phyloP scores from a whole-genome alignment of 257 asterid species.

The Capsicum chinense region DNA sequence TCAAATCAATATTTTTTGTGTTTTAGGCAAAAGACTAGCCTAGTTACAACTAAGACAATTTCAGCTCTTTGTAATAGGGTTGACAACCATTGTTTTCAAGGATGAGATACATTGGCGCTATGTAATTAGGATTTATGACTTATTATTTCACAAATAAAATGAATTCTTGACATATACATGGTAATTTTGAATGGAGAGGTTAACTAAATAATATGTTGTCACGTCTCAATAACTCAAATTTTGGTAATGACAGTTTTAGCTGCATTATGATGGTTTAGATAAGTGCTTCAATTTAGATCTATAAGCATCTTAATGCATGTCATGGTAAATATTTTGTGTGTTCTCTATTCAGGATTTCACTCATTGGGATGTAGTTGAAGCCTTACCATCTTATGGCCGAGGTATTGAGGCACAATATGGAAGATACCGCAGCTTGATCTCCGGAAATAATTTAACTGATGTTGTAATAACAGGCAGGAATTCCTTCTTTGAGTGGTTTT shows the following conservation, averaged over 20 bases:
- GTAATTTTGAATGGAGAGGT: neutral
- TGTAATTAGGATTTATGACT: neutral
- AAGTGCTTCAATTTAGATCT: constrained; percentile 4
- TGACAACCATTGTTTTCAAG: neutral
- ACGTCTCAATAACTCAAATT: neutral
- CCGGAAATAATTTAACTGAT: constrained; percentile 48
- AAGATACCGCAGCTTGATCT: constrained; percentile 54
- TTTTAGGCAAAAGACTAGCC: neutral
- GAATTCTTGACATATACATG: constrained; percentile 2
- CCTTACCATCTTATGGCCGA: constrained; percentile 58
- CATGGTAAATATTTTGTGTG: neutral
- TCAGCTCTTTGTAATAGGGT: neutral
- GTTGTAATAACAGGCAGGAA: constrained; percentile 56
- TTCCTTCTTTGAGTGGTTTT: neutral
- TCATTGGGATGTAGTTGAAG: constrained; percentile 50
- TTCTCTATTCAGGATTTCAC: constrained; percentile 38
- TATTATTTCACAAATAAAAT: constrained; percentile 21
- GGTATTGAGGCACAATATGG: constrained; percentile 48
- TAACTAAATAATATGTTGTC: neutral
- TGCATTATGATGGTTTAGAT: neutral
- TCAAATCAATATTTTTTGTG: neutral
- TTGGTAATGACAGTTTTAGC: neutral
- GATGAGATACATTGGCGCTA: neutral
- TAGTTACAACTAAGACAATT: neutral
- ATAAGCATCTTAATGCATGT: neutral